Evolutionary conservation across 2,329 filamentous ascomycete genomes (phyloP), one percentile per base, ranked within the genome.

Genomic region (Colletotrichum sp.): DNA sequence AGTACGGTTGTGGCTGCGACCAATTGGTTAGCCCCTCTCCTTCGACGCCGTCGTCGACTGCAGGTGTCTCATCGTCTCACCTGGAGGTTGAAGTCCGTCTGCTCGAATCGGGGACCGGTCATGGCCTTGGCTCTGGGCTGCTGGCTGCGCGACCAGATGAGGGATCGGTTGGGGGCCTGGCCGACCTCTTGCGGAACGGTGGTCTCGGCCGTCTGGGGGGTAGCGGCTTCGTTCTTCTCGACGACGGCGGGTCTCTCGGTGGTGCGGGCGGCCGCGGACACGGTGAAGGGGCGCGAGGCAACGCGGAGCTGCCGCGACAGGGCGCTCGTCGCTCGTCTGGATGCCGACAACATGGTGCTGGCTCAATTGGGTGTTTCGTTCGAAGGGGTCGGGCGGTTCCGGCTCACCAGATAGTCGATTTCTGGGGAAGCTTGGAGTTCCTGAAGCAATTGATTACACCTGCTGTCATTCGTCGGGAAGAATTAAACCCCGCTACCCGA

Each of bases 31-130:
- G 36, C 52, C 28, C 28, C 48, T 57, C 28, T 26, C 24, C 36
- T 26, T 21, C 32, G 24, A 64, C 61, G 21, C 39, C 34, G 34
- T 64, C 32, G 61, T 64, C 16, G 61, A 28, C 61, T n/a, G 43
- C 13, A 64, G 24, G 34, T 64, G 34, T 64, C 34, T 70, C 64
- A 52, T 74, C 48, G 66, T 71, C 92, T 80, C 89, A 98, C 96
- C 94, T 99, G 97, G 79, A 94, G 87, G 80, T 93, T 92, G 87
- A 99, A 96, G 82, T 98, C 95, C 39, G 95, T 99, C 92, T 99
- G 96, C 90, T 99, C 97, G 82, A 99, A 99, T 80, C 96, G 90
- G 79, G 97, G 97, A 57, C 97, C 97, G 57, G 93, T 92, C 96
- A 99, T 99, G 69, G 96, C 97, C 85, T 92, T 86, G 70, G 92